phyloP scores from a whole-genome alignment of 768 basidiomycete species.

The Melanogaster broomeanus region DNA sequence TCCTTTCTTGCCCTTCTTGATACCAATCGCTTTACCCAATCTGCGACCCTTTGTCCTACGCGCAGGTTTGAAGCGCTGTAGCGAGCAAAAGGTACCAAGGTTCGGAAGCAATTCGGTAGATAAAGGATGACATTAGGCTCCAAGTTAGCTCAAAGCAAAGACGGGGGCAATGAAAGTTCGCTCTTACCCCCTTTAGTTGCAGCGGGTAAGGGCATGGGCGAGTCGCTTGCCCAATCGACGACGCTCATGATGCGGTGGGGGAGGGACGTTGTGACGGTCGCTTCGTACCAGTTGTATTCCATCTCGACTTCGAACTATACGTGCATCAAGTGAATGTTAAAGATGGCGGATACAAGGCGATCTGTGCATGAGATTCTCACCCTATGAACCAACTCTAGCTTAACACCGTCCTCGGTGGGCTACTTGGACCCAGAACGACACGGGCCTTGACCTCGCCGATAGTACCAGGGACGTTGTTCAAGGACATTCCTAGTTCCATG shows the following conservation, averaged over 20 bases:
- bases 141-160: neutral
- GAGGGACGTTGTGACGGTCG: slow-evolving; percentile 70
- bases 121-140: neutral
- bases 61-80: too few species aligned
- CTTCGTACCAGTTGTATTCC: slow-evolving; percentile 96
- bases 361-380: slow-evolving; percentile 16
- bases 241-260: slow-evolving; percentile 85
- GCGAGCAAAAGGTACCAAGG: slow-evolving; percentile 27
- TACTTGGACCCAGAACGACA: slow-evolving; percentile 83
- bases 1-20: slow-evolving; percentile 17
- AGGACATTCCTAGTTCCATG: slow-evolving; percentile 35
- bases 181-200: slow-evolving; percentile 14
- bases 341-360: neutral
- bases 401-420: slow-evolving; percentile 60
- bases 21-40: slow-evolving; percentile 11
- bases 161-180: neutral
- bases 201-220: slow-evolving; percentile 42
- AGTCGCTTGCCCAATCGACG: slow-evolving; percentile 93
- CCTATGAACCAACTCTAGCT: slow-evolving; percentile 68
- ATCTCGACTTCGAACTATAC: slow-evolving; percentile 88
- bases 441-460: slow-evolving; percentile 80
- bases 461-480: slow-evolving; percentile 62
- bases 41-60: too few species aligned
- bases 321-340: neutral
- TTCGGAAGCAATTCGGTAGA: slow-evolving; percentile 20